Conservation (phyloP, 805 yeast genomes). For the Sporopachydermia lactativora region DNA sequence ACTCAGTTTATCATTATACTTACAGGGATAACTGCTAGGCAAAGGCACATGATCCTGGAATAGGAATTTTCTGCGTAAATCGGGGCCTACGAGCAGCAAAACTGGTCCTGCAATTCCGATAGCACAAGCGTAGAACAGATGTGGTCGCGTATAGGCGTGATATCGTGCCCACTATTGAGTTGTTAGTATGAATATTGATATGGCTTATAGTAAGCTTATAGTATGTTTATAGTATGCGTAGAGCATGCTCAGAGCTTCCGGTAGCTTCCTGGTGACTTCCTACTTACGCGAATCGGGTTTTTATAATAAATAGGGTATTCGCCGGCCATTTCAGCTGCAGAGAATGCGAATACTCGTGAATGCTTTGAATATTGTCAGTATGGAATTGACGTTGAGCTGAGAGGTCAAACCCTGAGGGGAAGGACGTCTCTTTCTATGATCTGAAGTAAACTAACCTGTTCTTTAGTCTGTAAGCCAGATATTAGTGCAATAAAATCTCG, state of each 20-base stretch:
- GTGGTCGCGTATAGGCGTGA: conserved; percentile 66
- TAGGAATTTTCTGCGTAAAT: conserved; percentile 53
- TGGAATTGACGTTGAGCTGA: too few species aligned
- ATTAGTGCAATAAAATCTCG: too few species aligned
- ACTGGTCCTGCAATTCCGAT: conserved; percentile 59
- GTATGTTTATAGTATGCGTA: too few species aligned
- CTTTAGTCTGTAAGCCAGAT: too few species aligned
- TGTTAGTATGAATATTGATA: conserved; percentile 12
- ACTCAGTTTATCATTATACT: conserved; percentile 29
- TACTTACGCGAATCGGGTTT: conserved; percentile 49
- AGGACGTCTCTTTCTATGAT: too few species aligned
- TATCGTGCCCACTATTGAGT: conserved; percentile 53
- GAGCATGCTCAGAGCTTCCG: background rate
- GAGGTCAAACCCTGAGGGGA: too few species aligned
- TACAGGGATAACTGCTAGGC: conserved; percentile 33
- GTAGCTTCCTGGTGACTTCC: conserved; percentile 2
- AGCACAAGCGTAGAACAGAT: conserved; percentile 47
- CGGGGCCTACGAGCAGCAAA: conserved; percentile 43
- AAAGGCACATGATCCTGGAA: conserved; percentile 53
- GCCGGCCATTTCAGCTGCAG: conserved; percentile 27
- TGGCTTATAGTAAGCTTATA: background rate
- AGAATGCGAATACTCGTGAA: too few species aligned
- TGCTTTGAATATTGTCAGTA: too few species aligned
- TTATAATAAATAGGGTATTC: conserved; percentile 44
- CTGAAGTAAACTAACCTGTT: too few species aligned